Evolutionary conservation across 352 stramenopile species (phyloP).

Genomic region (Globisporangium iwayamae): DNA sequence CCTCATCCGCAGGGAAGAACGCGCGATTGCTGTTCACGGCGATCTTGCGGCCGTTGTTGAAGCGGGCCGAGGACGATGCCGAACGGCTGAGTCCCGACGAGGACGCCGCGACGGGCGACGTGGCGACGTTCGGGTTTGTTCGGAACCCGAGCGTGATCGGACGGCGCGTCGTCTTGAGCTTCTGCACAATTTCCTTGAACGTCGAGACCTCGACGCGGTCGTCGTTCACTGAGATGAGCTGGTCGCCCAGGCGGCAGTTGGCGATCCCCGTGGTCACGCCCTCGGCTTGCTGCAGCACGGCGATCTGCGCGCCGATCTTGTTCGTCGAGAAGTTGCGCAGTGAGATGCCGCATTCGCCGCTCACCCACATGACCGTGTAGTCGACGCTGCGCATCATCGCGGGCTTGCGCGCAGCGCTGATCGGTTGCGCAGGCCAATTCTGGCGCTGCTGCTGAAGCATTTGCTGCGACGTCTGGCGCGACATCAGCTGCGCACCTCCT

Average conservation of each 20-base stretch:
- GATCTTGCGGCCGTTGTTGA: background rate
- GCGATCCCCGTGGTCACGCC: slow-evolving; percentile 75
- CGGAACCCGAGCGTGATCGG: slow-evolving; percentile 71
- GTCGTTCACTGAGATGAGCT: slow-evolving; percentile 74
- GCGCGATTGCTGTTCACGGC: background rate
- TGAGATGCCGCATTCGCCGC: slow-evolving; percentile 81
- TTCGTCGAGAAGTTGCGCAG: slow-evolving; percentile 76
- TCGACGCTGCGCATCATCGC: slow-evolving; percentile 20
- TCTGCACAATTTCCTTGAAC: slow-evolving; percentile 77
- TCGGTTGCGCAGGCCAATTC: background rate
- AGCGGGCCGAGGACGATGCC: background rate
- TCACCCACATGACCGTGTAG: slow-evolving; percentile 81
- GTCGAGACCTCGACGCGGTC: slow-evolving; percentile 50
- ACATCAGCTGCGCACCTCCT: slow-evolving; percentile 17
- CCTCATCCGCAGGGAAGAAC: slow-evolving; percentile 17
- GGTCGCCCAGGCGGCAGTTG: slow-evolving; percentile 70
- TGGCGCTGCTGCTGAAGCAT: slow-evolving; percentile 21
- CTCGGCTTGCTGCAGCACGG: slow-evolving; percentile 72
- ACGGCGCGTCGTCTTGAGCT: slow-evolving; percentile 63
- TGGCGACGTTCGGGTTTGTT: slow-evolving; percentile 64
- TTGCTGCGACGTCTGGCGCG: slow-evolving; percentile 30
- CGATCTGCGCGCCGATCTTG: slow-evolving; percentile 78
- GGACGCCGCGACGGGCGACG: slow-evolving; percentile 36
- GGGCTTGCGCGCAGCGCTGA: slow-evolving; percentile 4
- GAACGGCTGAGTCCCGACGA: background rate